These are phyloP conservation scores for Lentinula detonsa DNA, from an alignment of 768 basidiomycete species.

Conservation along the genomic window DNA sequence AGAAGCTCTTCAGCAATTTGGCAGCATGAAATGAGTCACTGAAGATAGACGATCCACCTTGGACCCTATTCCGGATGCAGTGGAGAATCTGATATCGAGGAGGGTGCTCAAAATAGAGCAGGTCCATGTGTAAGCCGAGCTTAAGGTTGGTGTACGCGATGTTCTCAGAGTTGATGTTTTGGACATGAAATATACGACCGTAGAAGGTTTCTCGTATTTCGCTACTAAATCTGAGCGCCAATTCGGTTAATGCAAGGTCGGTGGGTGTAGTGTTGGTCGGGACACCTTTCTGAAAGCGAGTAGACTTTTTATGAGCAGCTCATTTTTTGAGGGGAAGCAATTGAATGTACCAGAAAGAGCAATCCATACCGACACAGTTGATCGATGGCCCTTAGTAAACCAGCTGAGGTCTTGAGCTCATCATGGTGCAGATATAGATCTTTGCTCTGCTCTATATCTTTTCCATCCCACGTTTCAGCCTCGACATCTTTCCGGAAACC, in stretches of 20 bases:
- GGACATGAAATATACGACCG: conserved; percentile 84
- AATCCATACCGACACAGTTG: conserved; percentile 73
- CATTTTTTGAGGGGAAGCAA: not conserved
- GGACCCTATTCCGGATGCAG: conserved; percentile 78
- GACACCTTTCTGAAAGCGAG: conserved; percentile 39
- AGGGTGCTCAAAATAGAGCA: conserved; percentile 89
- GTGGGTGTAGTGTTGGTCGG: conserved; percentile 59
- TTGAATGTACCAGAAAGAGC: conserved; percentile 46
- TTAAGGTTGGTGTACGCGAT: conserved; percentile 93
- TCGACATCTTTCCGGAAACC: conserved; percentile 40
- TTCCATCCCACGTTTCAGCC: conserved; percentile 38
- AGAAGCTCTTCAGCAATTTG: conserved; percentile 33
- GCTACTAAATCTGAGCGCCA: conserved; percentile 60
- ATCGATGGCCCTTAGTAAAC: conserved; percentile 52
- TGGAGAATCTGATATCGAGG: conserved; percentile 92
- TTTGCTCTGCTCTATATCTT: conserved; percentile 25
- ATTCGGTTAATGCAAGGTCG: conserved; percentile 57
- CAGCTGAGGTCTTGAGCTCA: conserved; percentile 35
- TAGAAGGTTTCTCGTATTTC: conserved; percentile 86
- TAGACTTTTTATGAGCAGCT: not conserved
- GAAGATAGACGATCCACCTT: conserved; percentile 82
- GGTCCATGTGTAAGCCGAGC: conserved; percentile 88
- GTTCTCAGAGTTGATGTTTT: conserved; percentile 72
- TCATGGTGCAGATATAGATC: conserved; percentile 55
- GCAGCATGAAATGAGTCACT: conserved; percentile 76